A percentile compares a stretch with the other conserved stretches of the same genome.
Evolutionary conservation across 495 filamentous ascomycete species (phyloP).

Genomic region (Penicillium daleae): DNA sequence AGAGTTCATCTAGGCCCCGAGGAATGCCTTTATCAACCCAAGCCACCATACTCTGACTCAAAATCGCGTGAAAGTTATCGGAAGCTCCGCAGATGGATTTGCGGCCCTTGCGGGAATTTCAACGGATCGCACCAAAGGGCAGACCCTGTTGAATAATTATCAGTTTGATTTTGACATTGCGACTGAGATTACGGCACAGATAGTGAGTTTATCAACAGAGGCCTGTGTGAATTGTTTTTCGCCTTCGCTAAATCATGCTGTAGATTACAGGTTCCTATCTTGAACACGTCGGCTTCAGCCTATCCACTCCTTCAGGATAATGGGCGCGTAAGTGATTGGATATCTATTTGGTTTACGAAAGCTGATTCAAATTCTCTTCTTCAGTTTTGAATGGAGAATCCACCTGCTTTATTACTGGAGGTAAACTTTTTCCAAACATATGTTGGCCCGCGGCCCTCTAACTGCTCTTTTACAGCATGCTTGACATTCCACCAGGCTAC

Average conservation of each 20-base stretch:
- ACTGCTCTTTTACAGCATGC: too few species aligned
- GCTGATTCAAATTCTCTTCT: too few species aligned
- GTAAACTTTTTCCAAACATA: too few species aligned
- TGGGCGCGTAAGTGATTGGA: not conserved
- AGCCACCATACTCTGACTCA: not conserved
- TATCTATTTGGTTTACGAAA: too few species aligned
- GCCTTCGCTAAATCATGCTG: not conserved
- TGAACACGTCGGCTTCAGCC: not conserved
- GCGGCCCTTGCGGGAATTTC: not conserved
- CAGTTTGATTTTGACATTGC: not conserved
- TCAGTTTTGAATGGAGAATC: too few species aligned
- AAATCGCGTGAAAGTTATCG: not conserved
- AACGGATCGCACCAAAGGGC: not conserved
- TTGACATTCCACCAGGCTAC: too few species aligned
- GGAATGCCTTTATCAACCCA: not conserved
- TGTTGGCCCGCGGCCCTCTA: too few species aligned
- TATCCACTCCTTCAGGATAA: not conserved
- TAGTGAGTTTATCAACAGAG: not conserved
- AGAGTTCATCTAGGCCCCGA: not conserved
- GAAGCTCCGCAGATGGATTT: not conserved
- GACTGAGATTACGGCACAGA: not conserved
- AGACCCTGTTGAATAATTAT: not conserved
- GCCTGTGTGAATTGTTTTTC: too few species aligned
- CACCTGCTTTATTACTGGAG: too few species aligned
- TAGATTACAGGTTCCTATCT: not conserved